Evolutionary conservation across 2,329 filamentous ascomycete genomes (phyloP).

Genomic region (Neofusicoccum sp.): DNA sequence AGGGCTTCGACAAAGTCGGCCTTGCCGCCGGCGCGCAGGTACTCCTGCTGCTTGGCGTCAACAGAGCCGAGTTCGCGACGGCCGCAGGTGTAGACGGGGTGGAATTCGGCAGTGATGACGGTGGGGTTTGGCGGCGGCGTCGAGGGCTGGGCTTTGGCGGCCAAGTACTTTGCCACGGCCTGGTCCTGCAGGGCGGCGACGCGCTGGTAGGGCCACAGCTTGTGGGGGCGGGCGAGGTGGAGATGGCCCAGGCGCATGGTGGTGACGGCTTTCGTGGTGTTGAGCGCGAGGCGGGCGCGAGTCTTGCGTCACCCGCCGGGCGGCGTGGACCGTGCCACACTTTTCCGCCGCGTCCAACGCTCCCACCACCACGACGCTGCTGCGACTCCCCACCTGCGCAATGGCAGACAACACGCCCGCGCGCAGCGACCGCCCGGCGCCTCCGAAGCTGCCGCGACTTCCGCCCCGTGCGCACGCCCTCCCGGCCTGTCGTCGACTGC

Average conservation of each 20-base stretch:
- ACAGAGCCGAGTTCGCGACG: constrained; percentile 67
- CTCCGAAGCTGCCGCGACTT: constrained; percentile 16
- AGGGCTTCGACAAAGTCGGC: constrained; percentile 68
- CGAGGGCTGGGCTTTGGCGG: constrained; percentile 18
- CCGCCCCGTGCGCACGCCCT: constrained; percentile 25
- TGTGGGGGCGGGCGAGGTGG: constrained; percentile 6
- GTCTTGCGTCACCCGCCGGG: not conserved
- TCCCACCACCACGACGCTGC: constrained; percentile 20
- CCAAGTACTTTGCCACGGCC: constrained; percentile 10
- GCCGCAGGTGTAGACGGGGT: constrained; percentile 85
- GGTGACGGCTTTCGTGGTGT: not conserved
- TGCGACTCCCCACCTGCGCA: constrained; percentile 16
- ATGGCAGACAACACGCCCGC: not conserved
- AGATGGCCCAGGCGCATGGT: constrained; percentile 11
- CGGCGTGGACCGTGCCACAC: not conserved
- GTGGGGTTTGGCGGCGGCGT: constrained; percentile 50
- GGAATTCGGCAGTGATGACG: constrained; percentile 78
- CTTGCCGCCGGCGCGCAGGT: constrained; percentile 38
- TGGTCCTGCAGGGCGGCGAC: constrained; percentile 14
- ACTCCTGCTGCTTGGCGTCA: constrained; percentile 43
- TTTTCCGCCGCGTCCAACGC: constrained; percentile 6
- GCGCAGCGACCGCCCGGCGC: not conserved
- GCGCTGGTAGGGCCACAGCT: not conserved
- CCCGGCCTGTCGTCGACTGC: not conserved
- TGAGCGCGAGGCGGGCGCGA: not conserved